Evolutionary conservation across 768 basidiomycete genomes (phyloP).

Genomic region (Favolaschia claudopus): DNA sequence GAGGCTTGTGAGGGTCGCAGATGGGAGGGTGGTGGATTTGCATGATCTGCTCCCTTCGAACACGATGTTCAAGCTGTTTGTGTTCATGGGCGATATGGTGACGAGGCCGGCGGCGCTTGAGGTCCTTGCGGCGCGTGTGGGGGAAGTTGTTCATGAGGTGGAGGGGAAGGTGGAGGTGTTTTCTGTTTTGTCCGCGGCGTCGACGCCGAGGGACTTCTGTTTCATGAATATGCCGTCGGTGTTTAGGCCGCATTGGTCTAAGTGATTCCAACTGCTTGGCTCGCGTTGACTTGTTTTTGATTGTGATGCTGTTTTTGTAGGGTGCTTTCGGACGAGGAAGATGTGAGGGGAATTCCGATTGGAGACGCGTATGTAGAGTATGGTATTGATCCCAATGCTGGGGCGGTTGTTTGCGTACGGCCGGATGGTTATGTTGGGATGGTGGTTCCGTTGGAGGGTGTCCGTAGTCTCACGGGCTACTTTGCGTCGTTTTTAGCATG

Average conservation of each 20-base stretch:
- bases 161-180: conserved; percentile 53
- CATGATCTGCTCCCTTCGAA: conserved; percentile 62
- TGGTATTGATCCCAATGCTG: conserved; percentile 51
- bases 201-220: conserved; percentile 46
- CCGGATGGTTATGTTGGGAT: conserved; percentile 74
- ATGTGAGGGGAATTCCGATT: conserved; percentile 50
- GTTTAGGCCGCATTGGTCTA: conserved; percentile 66
- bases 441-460: conserved; percentile 57
- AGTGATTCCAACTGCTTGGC: too few species aligned
- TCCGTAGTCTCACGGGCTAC: conserved; percentile 51
- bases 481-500: conserved; percentile 53
- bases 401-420: conserved; percentile 62
- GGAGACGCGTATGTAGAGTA: conserved; percentile 65
- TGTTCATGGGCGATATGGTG: conserved; percentile 58
- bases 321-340: conserved; percentile 65
- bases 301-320: conserved; percentile 38
- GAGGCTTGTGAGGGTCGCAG: conserved; percentile 56
- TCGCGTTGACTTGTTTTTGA: too few species aligned
- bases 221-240: conserved; percentile 55
- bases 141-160: conserved; percentile 38
- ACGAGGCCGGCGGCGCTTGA: conserved; percentile 36
- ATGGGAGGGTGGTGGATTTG: conserved; percentile 57
- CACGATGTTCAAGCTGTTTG: conserved; percentile 60
- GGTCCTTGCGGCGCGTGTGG: conserved; percentile 42
- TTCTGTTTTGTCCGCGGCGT: conserved; percentile 45